phyloP scores from a whole-genome alignment of 257 asterid genomes.

The Penstemon newberryi region DNA sequence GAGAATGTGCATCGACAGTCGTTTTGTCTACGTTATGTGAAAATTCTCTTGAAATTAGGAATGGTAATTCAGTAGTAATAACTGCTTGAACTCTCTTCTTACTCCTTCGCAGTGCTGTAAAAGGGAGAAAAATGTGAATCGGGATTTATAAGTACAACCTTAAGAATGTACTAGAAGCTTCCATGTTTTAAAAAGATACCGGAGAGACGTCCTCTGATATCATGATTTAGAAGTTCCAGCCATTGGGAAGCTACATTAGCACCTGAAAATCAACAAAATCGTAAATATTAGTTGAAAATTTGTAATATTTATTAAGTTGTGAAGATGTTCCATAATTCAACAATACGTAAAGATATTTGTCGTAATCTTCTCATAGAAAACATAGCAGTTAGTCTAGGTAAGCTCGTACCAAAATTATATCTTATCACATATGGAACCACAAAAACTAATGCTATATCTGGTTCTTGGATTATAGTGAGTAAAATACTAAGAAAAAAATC shows the following conservation, averaged over 20 bases:
- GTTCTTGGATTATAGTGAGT: too few relatives aligned
- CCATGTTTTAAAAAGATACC: constrained; percentile 39
- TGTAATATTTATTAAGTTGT: too few relatives aligned
- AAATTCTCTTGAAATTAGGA: constrained; percentile 62
- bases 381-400: too few relatives aligned
- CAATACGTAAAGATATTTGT: not conserved
- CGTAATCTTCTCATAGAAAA: too few relatives aligned
- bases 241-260: constrained; percentile 94
- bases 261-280: constrained; percentile 52
- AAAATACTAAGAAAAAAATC: too few relatives aligned
- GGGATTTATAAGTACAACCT: not conserved
- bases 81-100: constrained; percentile 75
- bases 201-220: constrained; percentile 85
- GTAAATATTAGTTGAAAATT: constrained; percentile 11
- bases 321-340: too few relatives aligned
- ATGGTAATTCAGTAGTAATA: constrained; percentile 70
- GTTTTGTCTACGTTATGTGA: constrained; percentile 43
- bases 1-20: constrained; percentile 53
- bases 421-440: too few relatives aligned
- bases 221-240: constrained; percentile 93
- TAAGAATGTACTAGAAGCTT: constrained; percentile 8
- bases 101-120: constrained; percentile 80
- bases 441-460: too few relatives aligned
- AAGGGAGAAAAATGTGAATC: constrained; percentile 11
- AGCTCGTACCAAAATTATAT: too few relatives aligned